Evolutionary conservation across 768 basidiomycete species (phyloP).

Genomic region (Psilocybe sp.): DNA sequence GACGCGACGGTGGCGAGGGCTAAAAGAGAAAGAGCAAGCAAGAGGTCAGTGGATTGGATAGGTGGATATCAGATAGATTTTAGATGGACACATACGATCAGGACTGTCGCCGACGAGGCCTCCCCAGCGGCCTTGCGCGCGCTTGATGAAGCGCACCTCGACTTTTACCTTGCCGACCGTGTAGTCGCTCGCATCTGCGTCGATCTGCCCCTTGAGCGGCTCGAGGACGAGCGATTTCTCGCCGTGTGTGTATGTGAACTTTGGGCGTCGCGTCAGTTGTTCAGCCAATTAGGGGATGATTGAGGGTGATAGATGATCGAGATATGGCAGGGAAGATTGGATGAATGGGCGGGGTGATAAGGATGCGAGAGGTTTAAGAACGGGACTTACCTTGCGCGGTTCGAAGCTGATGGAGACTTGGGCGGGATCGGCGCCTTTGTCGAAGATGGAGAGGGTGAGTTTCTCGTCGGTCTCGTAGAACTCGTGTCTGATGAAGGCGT

Average conservation of each 20-base stretch:
- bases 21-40: neutral
- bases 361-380: neutral
- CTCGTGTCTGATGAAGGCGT: slow-evolving; percentile 55
- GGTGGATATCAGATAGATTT: neutral
- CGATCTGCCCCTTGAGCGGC: slow-evolving; percentile 82
- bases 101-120: slow-evolving; percentile 70
- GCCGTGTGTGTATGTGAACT: slow-evolving; percentile 65
- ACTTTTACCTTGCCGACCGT: slow-evolving; percentile 85
- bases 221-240: slow-evolving; percentile 70
- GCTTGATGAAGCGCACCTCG: slow-evolving; percentile 78
- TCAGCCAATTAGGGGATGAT: no score
- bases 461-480: slow-evolving; percentile 85
- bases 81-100: slow-evolving; percentile 53
- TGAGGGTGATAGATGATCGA: no score
- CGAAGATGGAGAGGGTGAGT: slow-evolving; percentile 73
- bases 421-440: slow-evolving; percentile 68
- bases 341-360: slow-evolving; percentile 5
- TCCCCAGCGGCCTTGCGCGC: slow-evolving; percentile 68
- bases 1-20: slow-evolving; percentile 29
- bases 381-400: slow-evolving; percentile 51
- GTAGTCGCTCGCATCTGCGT: slow-evolving; percentile 56
- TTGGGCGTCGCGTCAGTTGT: neutral
- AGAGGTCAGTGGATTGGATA: neutral
- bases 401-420: slow-evolving; percentile 62
- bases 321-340: neutral